These are phyloP conservation scores for Harringtonia lauricola DNA, from an alignment of 2,329 filamentous ascomycete species.

Conservation along the genomic window DNA sequence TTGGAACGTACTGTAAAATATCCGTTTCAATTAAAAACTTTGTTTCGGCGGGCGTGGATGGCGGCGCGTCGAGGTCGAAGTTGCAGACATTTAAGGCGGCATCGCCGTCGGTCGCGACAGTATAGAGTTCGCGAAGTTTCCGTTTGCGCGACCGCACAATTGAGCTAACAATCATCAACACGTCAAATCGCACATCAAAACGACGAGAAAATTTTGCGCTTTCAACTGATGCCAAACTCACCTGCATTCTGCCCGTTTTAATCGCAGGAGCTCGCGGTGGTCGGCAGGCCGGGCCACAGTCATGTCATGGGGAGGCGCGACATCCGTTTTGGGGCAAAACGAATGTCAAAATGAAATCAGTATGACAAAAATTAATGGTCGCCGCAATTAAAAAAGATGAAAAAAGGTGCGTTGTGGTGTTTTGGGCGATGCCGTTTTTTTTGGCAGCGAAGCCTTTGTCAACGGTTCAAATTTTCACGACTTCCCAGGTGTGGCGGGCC, in stretches of 20 bases:
- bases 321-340: slow-evolving; percentile 59
- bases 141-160: slow-evolving; percentile 78
- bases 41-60: slow-evolving; percentile 38
- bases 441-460: slow-evolving; percentile 11
- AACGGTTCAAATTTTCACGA: slow-evolving; percentile 14
- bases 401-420: slow-evolving; percentile 23
- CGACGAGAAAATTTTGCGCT: slow-evolving; percentile 39
- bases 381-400: slow-evolving; percentile 20
- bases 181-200: slow-evolving; percentile 29
- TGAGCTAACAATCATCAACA: slow-evolving; percentile 44
- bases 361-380: slow-evolving; percentile 21
- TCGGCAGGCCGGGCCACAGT: slow-evolving; percentile 58
- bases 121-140: slow-evolving; percentile 80
- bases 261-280: slow-evolving; percentile 55
- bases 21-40: slow-evolving; percentile 46
- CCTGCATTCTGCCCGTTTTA: slow-evolving; percentile 52
- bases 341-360: slow-evolving; percentile 33
- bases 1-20: slow-evolving; percentile 44
- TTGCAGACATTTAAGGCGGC: slow-evolving; percentile 48
- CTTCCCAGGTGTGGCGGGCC: slow-evolving; percentile 8
- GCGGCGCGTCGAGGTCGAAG: slow-evolving; percentile 44
- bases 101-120: slow-evolving; percentile 60
- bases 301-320: slow-evolving; percentile 58
- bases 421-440: slow-evolving; percentile 19
- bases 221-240: slow-evolving; percentile 33